phyloP scores from a whole-genome alignment of 2,329 filamentous ascomycete species.

The Alternaria triticina region DNA sequence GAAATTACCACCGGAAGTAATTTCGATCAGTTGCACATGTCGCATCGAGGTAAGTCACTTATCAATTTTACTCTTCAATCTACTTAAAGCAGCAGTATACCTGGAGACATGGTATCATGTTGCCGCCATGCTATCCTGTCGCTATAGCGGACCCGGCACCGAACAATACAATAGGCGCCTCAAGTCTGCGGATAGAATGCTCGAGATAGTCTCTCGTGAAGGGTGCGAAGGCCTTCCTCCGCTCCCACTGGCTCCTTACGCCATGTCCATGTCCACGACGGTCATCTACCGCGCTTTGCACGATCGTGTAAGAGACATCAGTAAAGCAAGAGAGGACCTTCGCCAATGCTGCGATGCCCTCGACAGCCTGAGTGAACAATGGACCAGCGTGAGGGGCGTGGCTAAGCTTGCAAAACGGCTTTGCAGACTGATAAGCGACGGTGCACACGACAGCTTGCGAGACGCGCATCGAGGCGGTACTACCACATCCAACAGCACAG shows the following conservation, averaged over 20 bases:
- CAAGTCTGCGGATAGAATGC: background rate
- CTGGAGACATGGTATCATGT: conserved; percentile 7
- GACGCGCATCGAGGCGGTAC: background rate
- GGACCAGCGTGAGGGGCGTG: conserved; percentile 4
- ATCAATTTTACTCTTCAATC: background rate
- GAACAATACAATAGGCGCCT: background rate
- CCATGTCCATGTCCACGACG: conserved; percentile 7
- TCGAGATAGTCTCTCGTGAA: background rate
- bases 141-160: conserved; percentile 2
- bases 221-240: background rate
- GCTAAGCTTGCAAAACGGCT: background rate
- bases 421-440: background rate
- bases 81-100: background rate
- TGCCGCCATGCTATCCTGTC: conserved; percentile 6
- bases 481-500: background rate
- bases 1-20: background rate
- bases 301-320: background rate
- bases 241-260: conserved; percentile 1
- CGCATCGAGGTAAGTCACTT: conserved; percentile 1
- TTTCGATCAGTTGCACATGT: conserved; percentile 2
- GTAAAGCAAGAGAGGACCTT: background rate
- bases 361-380: background rate
- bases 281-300: conserved; percentile 4
- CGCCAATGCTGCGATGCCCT: background rate
- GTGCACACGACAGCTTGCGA: background rate